phyloP scores from a whole-genome alignment of 2,329 filamentous ascomycete genomes.

The Rasamsonia emersonii region DNA sequence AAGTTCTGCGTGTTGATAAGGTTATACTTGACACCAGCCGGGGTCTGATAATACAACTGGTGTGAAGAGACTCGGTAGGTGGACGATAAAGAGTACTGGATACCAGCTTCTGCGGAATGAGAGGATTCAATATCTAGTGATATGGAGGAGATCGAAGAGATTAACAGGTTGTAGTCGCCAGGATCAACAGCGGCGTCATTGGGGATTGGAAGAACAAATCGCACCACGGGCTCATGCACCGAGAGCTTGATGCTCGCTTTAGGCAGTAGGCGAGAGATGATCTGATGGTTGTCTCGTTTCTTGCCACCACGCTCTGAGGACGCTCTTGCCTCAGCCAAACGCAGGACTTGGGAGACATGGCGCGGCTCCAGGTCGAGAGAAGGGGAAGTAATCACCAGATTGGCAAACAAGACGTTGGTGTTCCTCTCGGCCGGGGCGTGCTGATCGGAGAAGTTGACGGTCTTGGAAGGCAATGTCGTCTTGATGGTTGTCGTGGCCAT shows the following conservation, averaged over 20 bases:
- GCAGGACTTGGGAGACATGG: slow-evolving; percentile 76
- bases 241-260: slow-evolving; percentile 94
- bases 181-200: slow-evolving; percentile 48
- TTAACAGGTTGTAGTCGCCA: slow-evolving; percentile 89
- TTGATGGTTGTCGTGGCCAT: slow-evolving; percentile 96
- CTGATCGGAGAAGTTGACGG: slow-evolving; percentile 67
- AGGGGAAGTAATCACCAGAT: slow-evolving; percentile 90
- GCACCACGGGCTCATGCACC: slow-evolving; percentile 88
- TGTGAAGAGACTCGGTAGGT: slow-evolving; percentile 78
- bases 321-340: slow-evolving; percentile 56
- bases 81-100: slow-evolving; percentile 79
- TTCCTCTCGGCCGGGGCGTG: slow-evolving; percentile 74
- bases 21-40: slow-evolving; percentile 72
- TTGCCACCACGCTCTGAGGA: slow-evolving; percentile 32
- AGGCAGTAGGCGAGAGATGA: slow-evolving; percentile 84
- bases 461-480: slow-evolving; percentile 90
- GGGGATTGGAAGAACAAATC: slow-evolving; percentile 78
- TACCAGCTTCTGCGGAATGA: slow-evolving; percentile 74
- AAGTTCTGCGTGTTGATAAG: slow-evolving; percentile 79
- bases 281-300: slow-evolving; percentile 46
- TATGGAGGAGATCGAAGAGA: slow-evolving; percentile 88
- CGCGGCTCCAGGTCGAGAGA: slow-evolving; percentile 88
- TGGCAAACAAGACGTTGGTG: slow-evolving; percentile 91
- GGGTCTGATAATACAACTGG: slow-evolving; percentile 89
- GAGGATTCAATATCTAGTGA: slow-evolving; percentile 91